Base-by-base conservation (phyloP, 1,284 basidiomycete species). In the Coniophora puteana region DNA sequence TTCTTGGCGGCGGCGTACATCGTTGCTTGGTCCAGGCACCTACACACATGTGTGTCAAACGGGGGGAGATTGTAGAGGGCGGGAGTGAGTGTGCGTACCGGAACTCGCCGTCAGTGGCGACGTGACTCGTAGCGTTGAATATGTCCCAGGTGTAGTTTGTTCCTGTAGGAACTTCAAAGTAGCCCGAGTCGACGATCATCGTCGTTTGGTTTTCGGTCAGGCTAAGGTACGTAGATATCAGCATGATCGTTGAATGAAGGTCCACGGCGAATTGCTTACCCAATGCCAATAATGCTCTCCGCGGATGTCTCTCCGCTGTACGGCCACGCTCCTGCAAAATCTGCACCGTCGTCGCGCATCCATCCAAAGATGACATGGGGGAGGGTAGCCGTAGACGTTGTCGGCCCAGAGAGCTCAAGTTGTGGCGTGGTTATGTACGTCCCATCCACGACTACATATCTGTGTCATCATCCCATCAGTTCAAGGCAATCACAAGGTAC, bases 301-400 rank as follows among this genome's bases (percentile, higher is more conserved):
- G 31, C 32, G 18, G 24, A 28, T 2, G 47, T 44, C 11, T 38
- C 36, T n/a, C 46, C 38, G 16, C 10, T 18, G 8, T 28, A 32
- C 8, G 47, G 47, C 39, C 41, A 47, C 27, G 38, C 14, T 12
- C 37, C 45, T 16, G 22, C 44, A 39, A 68, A 62, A 38, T 66
- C 62, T 2, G 59, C 47, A 1, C 66, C 67, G 41, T 68, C 67
- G 32, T 66, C 65, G 20, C 61, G 51, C 63, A 66, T 67, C 61
- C 67, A 69, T 1, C 72, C 73, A 48, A 70, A 68, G 50, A 76
- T 64, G 27, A 69, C 63, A 45, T 72, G 70, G 0, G 68, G 69
- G n/a, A n/a, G n/a, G 26, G 65, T 55, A 4, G 70, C 69, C 4
- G 64, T 52, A 4, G 62, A 59, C 1, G 65, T 68, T 3, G 58